Evolutionary conservation across 306 rosid genomes (phyloP).

Genomic region (Lathyrus aphaca): DNA sequence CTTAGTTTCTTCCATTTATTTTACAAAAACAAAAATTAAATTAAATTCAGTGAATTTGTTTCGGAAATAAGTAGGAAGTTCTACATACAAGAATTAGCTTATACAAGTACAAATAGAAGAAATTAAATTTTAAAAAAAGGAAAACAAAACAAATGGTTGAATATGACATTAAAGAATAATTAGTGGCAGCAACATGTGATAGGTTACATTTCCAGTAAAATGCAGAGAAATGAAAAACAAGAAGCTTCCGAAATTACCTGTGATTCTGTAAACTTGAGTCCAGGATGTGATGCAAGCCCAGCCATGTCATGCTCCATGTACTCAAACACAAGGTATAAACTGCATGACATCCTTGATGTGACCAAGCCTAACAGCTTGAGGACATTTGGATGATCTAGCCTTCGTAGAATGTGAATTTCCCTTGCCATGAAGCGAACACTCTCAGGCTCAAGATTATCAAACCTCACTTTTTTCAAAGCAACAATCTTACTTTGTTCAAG

Average conservation of each 20-base stretch:
- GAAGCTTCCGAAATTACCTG: constrained; percentile 58
- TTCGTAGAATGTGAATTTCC: constrained; percentile 90
- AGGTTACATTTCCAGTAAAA: constrained; percentile 4
- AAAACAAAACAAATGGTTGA: background rate
- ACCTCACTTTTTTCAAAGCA: constrained; percentile 92
- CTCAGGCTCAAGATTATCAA: constrained; percentile 94
- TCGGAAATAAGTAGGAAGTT: background rate
- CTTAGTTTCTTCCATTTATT: too few species aligned
- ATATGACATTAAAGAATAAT: constrained; percentile 11
- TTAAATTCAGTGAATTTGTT: constrained; percentile 12
- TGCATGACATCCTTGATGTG: constrained; percentile 97
- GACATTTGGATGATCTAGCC: constrained; percentile 91
- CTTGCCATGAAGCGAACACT: constrained; percentile 97
- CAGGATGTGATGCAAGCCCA: constrained; percentile 93
- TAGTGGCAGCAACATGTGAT: background rate
- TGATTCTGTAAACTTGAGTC: constrained; percentile 85
- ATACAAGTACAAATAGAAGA: background rate
- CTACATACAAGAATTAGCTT: background rate
- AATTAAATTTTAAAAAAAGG: too few species aligned
- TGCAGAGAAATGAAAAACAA: constrained; percentile 1
- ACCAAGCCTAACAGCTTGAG: constrained; percentile 89
- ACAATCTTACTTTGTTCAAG: constrained; percentile 89
- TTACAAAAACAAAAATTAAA: background rate
- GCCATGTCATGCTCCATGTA: constrained; percentile 97
- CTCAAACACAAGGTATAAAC: constrained; percentile 93